A percentile compares a stretch with the other conserved stretches of the same genome.
These are phyloP conservation scores for Chloris gayana DNA, from an alignment of 176 grass and related monocot genomes.

Conservation along the genomic window DNA sequence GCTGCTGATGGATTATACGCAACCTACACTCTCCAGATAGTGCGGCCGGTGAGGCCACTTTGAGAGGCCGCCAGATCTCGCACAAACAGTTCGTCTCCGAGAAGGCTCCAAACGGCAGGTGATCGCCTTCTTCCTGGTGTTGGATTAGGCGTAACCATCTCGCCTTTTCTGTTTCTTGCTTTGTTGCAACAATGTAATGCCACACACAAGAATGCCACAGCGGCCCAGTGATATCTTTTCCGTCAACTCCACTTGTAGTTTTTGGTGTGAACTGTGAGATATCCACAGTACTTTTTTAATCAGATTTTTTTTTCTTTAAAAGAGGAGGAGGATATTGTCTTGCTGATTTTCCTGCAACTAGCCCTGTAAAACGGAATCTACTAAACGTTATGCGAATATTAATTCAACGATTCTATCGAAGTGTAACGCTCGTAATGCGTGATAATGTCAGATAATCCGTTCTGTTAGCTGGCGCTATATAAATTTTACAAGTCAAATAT, in stretches of 20 bases:
- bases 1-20: not conserved
- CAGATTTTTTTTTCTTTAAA: not conserved
- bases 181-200: not conserved
- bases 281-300: slow-evolving; percentile 19
- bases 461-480: not conserved
- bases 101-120: slow-evolving; percentile 21
- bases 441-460: slow-evolving; percentile 8
- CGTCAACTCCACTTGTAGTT: not conserved
- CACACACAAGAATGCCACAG: not conserved
- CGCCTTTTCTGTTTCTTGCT: not conserved
- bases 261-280: not conserved
- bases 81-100: not conserved
- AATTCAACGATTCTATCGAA: slow-evolving; percentile 2
- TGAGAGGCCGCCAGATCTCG: not conserved
- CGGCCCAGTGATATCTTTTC: not conserved
- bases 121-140: slow-evolving; percentile 2
- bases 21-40: not conserved
- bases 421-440: not conserved
- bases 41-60: too few species aligned
- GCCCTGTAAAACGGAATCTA: not conserved
- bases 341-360: not conserved
- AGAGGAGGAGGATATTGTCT: not conserved
- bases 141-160: not conserved
- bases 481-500: slow-evolving; percentile 3
- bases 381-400: not conserved